phyloP scores from a whole-genome alignment of 2,329 filamentous ascomycete genomes.

The Dactylellina leptospora region DNA sequence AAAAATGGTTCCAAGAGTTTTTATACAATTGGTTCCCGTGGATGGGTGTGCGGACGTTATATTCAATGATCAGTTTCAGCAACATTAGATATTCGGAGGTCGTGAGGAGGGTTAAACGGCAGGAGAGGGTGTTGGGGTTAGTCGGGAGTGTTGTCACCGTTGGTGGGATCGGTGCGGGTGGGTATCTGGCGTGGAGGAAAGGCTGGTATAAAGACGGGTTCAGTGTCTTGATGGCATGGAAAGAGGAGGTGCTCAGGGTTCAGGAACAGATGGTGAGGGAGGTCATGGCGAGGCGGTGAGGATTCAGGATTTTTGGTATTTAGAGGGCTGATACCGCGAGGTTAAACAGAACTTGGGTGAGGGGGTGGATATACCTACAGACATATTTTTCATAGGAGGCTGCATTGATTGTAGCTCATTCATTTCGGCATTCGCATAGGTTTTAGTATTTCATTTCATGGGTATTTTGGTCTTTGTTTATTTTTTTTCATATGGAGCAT shows the following conservation, averaged over 20 bases:
- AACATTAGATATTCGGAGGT: conserved; percentile 92
- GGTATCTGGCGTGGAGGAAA: conserved; percentile 23
- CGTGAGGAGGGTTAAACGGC: conserved; percentile 72
- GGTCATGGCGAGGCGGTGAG: conserved; percentile 4
- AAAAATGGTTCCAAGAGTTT: conserved; percentile 87
- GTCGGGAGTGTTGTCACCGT: conserved; percentile 61
- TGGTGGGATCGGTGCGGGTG: conserved; percentile 55
- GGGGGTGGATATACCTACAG: not conserved
- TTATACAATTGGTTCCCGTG: conserved; percentile 78
- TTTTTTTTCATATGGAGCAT: too few relatives aligned
- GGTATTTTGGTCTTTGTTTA: too few relatives aligned
- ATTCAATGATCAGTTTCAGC: conserved; percentile 89
- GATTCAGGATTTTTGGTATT: too few relatives aligned
- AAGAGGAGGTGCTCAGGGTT: conserved; percentile 30
- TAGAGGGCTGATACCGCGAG: too few relatives aligned
- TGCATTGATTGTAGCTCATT: conserved; percentile 10
- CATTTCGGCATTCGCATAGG: not conserved
- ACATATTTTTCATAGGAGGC: not conserved
- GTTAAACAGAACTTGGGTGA: too few relatives aligned
- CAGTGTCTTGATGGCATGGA: conserved; percentile 26
- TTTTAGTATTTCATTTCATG: not conserved
- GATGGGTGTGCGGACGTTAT: conserved; percentile 90
- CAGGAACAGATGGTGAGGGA: conserved; percentile 9
- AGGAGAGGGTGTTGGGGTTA: conserved; percentile 70
- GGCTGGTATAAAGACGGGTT: conserved; percentile 36